Base-by-base conservation (phyloP, 1,139 yeast genomes). In the Nadsonia commutata region DNA sequence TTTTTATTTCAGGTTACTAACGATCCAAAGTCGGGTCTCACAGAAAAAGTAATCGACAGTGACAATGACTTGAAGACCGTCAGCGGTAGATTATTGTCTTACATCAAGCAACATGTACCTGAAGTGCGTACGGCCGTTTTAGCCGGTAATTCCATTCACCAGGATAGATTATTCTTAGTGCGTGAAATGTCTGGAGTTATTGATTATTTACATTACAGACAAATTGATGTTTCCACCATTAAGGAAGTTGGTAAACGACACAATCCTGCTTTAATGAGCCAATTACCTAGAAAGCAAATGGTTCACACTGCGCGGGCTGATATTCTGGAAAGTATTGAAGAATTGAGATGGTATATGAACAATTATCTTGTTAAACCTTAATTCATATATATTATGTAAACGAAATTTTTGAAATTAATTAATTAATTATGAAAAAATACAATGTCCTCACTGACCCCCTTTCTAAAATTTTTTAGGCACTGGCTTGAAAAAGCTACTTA, bases 71-170 rank as follows among this genome's bases (percentile, higher is more conserved):
- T 75, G 40, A 66, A 61, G 18, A 66, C 71, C 39, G 96, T 84
- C 1, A 80, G 85, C 51, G 45, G 51, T 0, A 88, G 80, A 49
- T 62, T 93, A 43, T 59, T 79, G 43, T 66, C 57, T 3, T 90
- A 84, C 57, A 65, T 93, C 40, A 60, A 69, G 50, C 66, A 66
- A 49, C 73, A 70, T 52, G 68, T 83, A 11, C 73, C 75, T 1
- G 68, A 66, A 7, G 63, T 66, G 17, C 67, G 73, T 6, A 56
- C 60, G 3, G 95, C 83, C 1, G 62, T 90, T 0, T 63, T 93
- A 48, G 95, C 95, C 0, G 99, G 99, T 1, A 90, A 88, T 55
- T 74, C 94, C 0, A 77, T 93, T 20, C 96, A 93, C 59, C 81
- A 85, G 78, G 99, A 93, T 60, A 74, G 86, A 48, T 69, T 81